Conservation (phyloP, 768 basidiomycete species). For the Lentinula sp. region DNA sequence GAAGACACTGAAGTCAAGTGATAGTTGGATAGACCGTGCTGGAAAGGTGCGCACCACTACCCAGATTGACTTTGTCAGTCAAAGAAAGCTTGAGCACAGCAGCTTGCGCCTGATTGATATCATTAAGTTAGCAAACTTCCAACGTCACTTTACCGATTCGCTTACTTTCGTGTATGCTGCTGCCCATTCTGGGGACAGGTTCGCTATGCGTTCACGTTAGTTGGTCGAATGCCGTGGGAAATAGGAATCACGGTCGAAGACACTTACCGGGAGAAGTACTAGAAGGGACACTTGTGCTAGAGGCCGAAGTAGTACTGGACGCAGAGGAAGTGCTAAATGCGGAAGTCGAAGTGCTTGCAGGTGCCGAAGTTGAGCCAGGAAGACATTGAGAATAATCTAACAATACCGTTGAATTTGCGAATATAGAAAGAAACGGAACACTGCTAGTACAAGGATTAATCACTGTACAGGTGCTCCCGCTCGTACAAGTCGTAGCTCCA, state of each 20-base stretch:
- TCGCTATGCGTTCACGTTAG: conserved; percentile 17
- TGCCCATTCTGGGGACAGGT: conserved; percentile 45
- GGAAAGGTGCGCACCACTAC: conserved; percentile 32
- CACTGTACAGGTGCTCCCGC: conserved; percentile 36
- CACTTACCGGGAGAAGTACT: conserved; percentile 13
- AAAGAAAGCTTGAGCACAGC: conserved; percentile 45
- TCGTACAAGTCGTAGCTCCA: conserved; percentile 42
- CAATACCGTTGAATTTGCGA: background rate
- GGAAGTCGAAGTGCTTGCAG: conserved; percentile 19
- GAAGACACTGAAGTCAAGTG: conserved; percentile 1
- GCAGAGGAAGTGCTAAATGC: conserved; percentile 8
- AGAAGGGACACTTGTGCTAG: conserved; percentile 15
- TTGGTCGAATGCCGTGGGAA: background rate
- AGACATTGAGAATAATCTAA: conserved; percentile 50
- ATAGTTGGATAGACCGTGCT: background rate
- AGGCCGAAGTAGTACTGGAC: conserved; percentile 12
- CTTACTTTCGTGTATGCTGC: conserved; percentile 47
- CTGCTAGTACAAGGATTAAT: conserved; percentile 33
- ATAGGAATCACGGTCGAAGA: background rate
- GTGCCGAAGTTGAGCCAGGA: conserved; percentile 23
- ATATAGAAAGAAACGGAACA: conserved; percentile 5
- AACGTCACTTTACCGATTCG: background rate
- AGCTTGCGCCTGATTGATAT: conserved; percentile 32
- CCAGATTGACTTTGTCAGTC: conserved; percentile 52
- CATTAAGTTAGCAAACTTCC: background rate